phyloP scores from a whole-genome alignment of 2,329 filamentous ascomycete genomes.

The Beauveria medogensis region DNA sequence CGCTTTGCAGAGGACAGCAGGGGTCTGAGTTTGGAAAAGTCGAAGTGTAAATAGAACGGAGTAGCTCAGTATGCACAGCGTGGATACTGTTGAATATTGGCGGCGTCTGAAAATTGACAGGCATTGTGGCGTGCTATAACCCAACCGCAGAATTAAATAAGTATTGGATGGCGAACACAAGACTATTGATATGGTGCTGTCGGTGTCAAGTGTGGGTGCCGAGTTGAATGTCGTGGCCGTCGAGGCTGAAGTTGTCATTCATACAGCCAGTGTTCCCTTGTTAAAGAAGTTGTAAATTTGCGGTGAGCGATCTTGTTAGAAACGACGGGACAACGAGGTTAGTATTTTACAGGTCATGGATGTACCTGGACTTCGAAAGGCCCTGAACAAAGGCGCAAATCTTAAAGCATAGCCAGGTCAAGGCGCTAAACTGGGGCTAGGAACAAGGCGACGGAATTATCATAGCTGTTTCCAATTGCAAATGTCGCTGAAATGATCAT shows the following conservation, averaged over 20 bases:
- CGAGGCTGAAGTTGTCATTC: neutral
- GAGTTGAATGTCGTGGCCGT: neutral
- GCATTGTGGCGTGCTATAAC: neutral
- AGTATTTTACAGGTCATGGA: neutral
- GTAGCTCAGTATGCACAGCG: neutral
- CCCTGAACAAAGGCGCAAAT: neutral
- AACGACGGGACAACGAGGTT: no score
- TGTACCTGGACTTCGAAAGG: neutral
- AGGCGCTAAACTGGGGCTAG: neutral
- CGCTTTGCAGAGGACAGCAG: slow-evolving; percentile 7
- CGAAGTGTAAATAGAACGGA: neutral
- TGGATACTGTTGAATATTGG: neutral
- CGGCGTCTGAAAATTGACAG: neutral
- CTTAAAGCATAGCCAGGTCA: neutral
- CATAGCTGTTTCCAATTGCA: neutral
- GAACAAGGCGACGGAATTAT: neutral
- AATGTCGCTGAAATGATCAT: neutral
- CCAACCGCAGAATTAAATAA: neutral
- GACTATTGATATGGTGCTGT: neutral
- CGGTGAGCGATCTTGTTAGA: neutral
- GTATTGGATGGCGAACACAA: neutral
- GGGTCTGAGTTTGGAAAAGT: neutral
- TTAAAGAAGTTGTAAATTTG: neutral
- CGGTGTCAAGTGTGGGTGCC: neutral
- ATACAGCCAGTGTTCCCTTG: neutral